A percentile compares a stretch with the other conserved stretches of the same genome.
These are phyloP conservation scores for Microsporum ferrugineum DNA, from an alignment of 2,329 filamentous ascomycete genomes.

Conservation along the genomic window DNA sequence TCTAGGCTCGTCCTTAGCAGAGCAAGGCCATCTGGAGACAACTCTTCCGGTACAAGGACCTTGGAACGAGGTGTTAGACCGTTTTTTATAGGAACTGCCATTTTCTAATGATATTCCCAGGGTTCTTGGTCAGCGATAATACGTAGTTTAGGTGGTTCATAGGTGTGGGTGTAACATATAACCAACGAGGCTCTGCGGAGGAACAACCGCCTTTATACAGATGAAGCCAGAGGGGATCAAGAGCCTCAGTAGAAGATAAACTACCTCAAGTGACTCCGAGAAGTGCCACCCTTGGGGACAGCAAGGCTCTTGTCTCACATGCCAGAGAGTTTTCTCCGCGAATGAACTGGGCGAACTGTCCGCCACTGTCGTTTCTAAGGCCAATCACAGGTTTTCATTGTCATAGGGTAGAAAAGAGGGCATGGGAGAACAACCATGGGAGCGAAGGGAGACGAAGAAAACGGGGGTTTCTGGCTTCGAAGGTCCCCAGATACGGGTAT, in stretches of 20 bases:
- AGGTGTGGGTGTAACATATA: too few species aligned
- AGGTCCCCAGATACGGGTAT: neutral
- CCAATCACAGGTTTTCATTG: neutral
- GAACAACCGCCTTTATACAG: too few species aligned
- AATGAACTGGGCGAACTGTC: neutral
- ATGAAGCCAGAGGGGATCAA: too few species aligned
- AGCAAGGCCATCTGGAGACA: conserved; percentile 65
- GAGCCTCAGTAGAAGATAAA: too few species aligned
- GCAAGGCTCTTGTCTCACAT: neutral
- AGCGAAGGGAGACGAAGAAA: too few species aligned
- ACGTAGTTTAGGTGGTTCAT: neutral
- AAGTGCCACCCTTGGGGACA: conserved; percentile 15
- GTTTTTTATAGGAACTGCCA: neutral
- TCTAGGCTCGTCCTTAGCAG: conserved; percentile 56
- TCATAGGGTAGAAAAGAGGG: neutral
- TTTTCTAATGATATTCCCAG: neutral
- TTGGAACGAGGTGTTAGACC: conserved; percentile 27
- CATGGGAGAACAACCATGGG: neutral
- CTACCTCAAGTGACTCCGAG: conserved; percentile 6
- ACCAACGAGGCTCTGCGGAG: too few species aligned
- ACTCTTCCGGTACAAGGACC: conserved; percentile 66
- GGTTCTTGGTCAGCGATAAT: neutral
- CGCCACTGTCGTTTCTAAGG: neutral
- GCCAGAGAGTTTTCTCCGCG: neutral
- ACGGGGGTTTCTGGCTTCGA: neutral